Evolutionary conservation across 2,329 filamentous ascomycete species (phyloP).

Genomic region (Neonectria neomacrospora): DNA sequence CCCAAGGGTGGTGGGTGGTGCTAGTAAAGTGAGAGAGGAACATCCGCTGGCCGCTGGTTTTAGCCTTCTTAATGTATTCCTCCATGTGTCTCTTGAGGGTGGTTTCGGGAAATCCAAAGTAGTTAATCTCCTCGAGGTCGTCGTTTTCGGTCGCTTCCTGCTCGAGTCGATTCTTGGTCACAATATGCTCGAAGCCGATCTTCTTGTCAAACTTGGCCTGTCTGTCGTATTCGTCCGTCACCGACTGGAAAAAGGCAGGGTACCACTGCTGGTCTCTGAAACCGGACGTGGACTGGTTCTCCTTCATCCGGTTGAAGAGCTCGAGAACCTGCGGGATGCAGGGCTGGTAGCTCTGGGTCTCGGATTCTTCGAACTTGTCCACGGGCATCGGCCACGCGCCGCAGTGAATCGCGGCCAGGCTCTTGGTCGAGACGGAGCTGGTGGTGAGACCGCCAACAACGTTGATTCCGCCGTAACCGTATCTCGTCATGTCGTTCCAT

Average conservation of each 20-base stretch:
- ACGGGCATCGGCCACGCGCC: constrained; percentile 55
- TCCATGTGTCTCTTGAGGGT: constrained; percentile 46
- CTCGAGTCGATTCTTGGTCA: constrained; percentile 45
- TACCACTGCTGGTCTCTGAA: constrained; percentile 48
- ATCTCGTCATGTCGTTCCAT: constrained; percentile 31
- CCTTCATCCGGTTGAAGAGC: constrained; percentile 48
- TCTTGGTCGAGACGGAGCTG: constrained; percentile 58
- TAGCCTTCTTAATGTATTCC: constrained; percentile 45
- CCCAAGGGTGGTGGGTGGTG: constrained; percentile 51
- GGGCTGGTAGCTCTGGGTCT: constrained; percentile 56
- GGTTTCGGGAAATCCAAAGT: constrained; percentile 51
- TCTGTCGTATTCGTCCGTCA: constrained; percentile 50
- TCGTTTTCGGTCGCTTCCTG: constrained; percentile 29
- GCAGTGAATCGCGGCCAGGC: constrained; percentile 55
- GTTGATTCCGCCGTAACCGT: constrained; percentile 53
- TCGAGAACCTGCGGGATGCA: constrained; percentile 56
- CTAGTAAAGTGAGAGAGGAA: constrained; percentile 53
- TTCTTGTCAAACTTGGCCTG: constrained; percentile 47
- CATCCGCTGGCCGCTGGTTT: constrained; percentile 47
- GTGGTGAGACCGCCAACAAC: constrained; percentile 54
- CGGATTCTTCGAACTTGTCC: constrained; percentile 56
- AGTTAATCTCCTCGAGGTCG: constrained; percentile 43
- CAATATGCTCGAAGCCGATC: constrained; percentile 48
- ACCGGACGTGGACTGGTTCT: constrained; percentile 27
- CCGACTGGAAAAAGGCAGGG: constrained; percentile 50